A percentile compares a stretch with the other conserved stretches of the same genome.
Evolutionary conservation across 345 rosid species (phyloP).

Genomic region (Citrus australasica): DNA sequence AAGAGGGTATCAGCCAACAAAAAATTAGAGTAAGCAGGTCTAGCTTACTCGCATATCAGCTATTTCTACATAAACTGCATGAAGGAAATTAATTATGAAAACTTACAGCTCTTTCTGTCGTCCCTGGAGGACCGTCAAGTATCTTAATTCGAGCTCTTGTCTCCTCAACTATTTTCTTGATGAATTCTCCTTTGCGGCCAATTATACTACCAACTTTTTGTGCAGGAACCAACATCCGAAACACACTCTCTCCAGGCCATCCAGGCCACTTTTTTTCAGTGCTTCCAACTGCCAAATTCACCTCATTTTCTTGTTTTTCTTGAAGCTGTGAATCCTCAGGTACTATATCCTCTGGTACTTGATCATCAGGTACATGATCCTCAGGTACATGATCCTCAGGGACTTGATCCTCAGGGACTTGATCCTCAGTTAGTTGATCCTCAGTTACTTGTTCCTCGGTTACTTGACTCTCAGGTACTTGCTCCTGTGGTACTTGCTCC

Average conservation of each 20-base stretch:
- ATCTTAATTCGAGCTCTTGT: conserved; percentile 97
- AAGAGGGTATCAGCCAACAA: background rate
- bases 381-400: conserved; percentile 20
- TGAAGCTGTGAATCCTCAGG: conserved; percentile 21
- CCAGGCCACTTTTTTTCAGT: conserved; percentile 99
- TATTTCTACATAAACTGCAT: conserved; percentile 7
- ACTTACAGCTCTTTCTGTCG: conserved; percentile 99
- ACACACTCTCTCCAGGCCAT: conserved; percentile 99
- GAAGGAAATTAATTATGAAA: conserved; percentile 1
- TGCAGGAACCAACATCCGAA: conserved; percentile 96
- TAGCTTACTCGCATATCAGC: conserved; percentile 2
- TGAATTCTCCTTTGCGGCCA: conserved; percentile 97
- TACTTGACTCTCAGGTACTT: conserved; percentile 23
- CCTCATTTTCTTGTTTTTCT: conserved; percentile 38
- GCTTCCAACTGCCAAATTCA: conserved; percentile 30
- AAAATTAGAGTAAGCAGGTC: conserved; percentile 1
- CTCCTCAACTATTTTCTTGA: conserved; percentile 96
- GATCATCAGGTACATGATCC: conserved; percentile 29
- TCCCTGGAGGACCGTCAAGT: conserved; percentile 99
- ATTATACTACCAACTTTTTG: conserved; percentile 98
- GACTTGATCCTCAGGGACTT: conserved; percentile 27
- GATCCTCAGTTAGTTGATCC: conserved; percentile 24
- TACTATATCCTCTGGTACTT: conserved; percentile 21
- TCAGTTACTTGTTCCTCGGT: conserved; percentile 35
- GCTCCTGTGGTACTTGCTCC: conserved; percentile 27